A percentile compares a stretch with the other conserved stretches of the same genome.
Evolutionary conservation across 1,139 yeast genomes (phyloP).

Genomic region (Pichiaceae sp.): DNA sequence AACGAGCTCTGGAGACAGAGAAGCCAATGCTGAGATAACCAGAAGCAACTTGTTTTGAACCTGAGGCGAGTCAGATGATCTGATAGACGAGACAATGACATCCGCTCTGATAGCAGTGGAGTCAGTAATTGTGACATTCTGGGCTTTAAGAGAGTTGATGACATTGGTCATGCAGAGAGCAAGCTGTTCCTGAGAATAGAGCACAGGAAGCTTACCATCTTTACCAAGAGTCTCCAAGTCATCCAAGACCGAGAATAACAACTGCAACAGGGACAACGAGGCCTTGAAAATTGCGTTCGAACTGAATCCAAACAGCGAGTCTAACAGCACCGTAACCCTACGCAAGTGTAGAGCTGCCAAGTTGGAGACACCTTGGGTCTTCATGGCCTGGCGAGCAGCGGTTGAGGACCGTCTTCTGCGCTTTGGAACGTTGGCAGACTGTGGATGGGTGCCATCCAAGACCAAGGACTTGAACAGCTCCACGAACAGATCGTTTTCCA

Average conservation of each 20-base stretch:
- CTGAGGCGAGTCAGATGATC: constrained; percentile 87
- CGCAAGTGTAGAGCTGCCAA: constrained; percentile 74
- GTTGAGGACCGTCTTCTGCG: constrained; percentile 76
- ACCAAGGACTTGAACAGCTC: constrained; percentile 43
- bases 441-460: constrained; percentile 17
- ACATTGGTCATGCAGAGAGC: constrained; percentile 79
- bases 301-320: constrained; percentile 54
- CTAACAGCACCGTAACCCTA: constrained; percentile 72
- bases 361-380: constrained; percentile 53
- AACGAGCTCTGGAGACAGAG: constrained; percentile 83
- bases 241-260: constrained; percentile 63
- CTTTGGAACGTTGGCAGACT: constrained; percentile 40
- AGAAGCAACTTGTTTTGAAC: constrained; percentile 82
- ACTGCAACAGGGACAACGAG: constrained; percentile 44
- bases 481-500: constrained; percentile 40
- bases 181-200: constrained; percentile 84
- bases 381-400: constrained; percentile 66
- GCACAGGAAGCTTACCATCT: constrained; percentile 85
- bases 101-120: constrained; percentile 79
- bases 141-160: constrained; percentile 43
- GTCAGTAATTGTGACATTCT: constrained; percentile 34
- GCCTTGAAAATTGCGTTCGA: constrained; percentile 29
- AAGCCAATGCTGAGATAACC: constrained; percentile 81
- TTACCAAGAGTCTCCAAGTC: constrained; percentile 84
- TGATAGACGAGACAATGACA: constrained; percentile 79